Evolutionary conservation across 352 stramenopile species (phyloP).

Genomic region (Pythium volutum): DNA sequence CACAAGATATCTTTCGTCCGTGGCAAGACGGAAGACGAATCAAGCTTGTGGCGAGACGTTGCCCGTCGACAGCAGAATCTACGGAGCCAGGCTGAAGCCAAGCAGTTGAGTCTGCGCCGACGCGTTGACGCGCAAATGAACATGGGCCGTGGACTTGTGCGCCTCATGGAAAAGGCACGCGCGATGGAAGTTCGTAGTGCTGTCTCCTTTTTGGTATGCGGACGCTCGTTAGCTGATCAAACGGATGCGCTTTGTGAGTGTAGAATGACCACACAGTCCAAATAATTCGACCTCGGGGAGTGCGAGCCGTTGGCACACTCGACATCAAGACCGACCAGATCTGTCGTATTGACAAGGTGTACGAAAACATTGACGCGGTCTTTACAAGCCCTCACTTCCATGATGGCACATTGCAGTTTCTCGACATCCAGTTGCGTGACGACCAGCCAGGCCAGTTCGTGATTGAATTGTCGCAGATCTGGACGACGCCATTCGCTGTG

Average conservation of each 20-base stretch:
- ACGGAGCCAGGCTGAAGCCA: neutral
- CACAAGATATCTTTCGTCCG: neutral
- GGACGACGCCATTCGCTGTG: constrained; percentile 1
- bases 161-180: constrained; percentile 2
- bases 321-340: neutral
- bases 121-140: neutral
- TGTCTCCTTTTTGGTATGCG: neutral
- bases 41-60: constrained; percentile 9
- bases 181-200: neutral
- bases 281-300: neutral
- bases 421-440: constrained; percentile 2
- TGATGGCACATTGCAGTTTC: constrained; percentile 3
- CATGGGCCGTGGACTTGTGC: neutral
- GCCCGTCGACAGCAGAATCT: neutral
- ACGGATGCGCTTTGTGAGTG: neutral
- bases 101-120: neutral
- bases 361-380: neutral
- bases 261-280: neutral
- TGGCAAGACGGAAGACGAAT: neutral
- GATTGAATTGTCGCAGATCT: neutral
- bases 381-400: constrained; percentile 7
- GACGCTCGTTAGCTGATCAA: neutral
- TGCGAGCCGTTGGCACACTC: neutral
- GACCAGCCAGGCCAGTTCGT: neutral
- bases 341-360: neutral